Base-by-base conservation (phyloP, 805 yeast genomes). In the Yarrowia bubula region DNA sequence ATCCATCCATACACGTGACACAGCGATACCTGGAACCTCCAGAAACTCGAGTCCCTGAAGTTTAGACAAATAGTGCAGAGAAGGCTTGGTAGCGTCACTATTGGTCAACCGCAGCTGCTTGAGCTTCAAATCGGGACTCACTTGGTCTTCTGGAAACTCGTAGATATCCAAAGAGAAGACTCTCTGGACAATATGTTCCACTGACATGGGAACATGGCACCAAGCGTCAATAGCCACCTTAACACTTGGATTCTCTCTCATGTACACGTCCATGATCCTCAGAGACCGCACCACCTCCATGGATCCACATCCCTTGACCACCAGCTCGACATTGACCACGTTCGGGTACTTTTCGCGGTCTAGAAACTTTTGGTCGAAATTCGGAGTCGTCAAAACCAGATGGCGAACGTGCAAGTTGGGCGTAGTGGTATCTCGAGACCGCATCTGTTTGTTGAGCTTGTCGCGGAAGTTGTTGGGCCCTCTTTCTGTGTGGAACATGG, bases 201-300 rank as follows among this genome's bases (percentile, higher is more conserved):
- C 47, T n/a, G 61, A 55, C 38, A 55, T 39, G 28, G 61, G 61
- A 2, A 55, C 61, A 15, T 55, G 61, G 7, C 61, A 55, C 61
- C 61, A 55, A 8, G 61, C 61, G 17, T 55, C 61, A 3, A 55
- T 55, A 4, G 61, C 61, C 13, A 55, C 61, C 17, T 15, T 28
- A 38, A 55, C 61, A 13, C 32, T 35, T 5, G 61, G 61, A 31
- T 55, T 39, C 10, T 55, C 61, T 13, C n/a, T 9, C 61, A 55
- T 55, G 61, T 55, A 55, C 38, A 41, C 1, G 17, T 39, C 47
- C 47, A 55, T 13, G 39, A 55, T 13, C 8, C 61, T 14, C 31
- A 55, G 47, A 9, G 61, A 55, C 38, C 61, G 46, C 2, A 55
- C 61, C 22, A 55, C 61, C 47, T 55, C 61, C 61, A 55, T 39